Evolutionary conservation across 2,329 filamentous ascomycete species (phyloP).

Genomic region (Pyrenophora seminiperda): DNA sequence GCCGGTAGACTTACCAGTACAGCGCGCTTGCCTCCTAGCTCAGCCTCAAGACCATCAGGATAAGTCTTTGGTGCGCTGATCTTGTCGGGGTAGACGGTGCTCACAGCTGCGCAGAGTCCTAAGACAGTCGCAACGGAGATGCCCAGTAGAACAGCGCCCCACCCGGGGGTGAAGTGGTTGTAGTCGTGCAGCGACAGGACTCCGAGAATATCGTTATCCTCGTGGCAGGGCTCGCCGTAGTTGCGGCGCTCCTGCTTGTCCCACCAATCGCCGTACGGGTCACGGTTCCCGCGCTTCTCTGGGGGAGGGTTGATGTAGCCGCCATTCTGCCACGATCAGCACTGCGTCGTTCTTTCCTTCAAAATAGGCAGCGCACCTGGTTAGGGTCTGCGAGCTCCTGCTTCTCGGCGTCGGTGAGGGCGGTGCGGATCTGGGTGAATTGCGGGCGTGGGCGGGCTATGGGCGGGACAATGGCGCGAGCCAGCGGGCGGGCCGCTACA

Average conservation of each 20-base stretch:
- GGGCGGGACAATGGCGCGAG: constrained; percentile 42
- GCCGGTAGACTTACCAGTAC: constrained; percentile 42
- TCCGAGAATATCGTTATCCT: constrained; percentile 91
- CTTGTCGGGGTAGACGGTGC: constrained; percentile 54
- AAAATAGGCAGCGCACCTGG: constrained; percentile 60
- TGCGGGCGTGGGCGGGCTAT: constrained; percentile 36
- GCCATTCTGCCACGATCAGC: constrained; percentile 67
- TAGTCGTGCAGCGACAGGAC: constrained; percentile 91
- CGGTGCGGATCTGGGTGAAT: constrained; percentile 47
- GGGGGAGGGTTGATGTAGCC: constrained; percentile 79
- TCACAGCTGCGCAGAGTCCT: constrained; percentile 48
- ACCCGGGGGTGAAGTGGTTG: constrained; percentile 77
- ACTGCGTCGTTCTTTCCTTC: background rate
- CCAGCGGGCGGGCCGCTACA: constrained; percentile 49
- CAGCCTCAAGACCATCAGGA: constrained; percentile 54
- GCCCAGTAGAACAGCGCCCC: constrained; percentile 65
- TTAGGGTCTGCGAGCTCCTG: constrained; percentile 62
- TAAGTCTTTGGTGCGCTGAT: constrained; percentile 53
- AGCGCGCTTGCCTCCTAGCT: constrained; percentile 55
- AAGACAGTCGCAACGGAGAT: constrained; percentile 51
- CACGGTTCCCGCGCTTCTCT: constrained; percentile 88
- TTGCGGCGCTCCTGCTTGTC: constrained; percentile 97
- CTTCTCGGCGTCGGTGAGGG: constrained; percentile 40
- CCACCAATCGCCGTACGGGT: constrained; percentile 94
- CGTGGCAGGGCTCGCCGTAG: constrained; percentile 94